A percentile compares a stretch with the other conserved stretches of the same genome.
Conservation (phyloP, 371 early-diverging fungal species). For the Lichtheimia ramosa region DNA sequence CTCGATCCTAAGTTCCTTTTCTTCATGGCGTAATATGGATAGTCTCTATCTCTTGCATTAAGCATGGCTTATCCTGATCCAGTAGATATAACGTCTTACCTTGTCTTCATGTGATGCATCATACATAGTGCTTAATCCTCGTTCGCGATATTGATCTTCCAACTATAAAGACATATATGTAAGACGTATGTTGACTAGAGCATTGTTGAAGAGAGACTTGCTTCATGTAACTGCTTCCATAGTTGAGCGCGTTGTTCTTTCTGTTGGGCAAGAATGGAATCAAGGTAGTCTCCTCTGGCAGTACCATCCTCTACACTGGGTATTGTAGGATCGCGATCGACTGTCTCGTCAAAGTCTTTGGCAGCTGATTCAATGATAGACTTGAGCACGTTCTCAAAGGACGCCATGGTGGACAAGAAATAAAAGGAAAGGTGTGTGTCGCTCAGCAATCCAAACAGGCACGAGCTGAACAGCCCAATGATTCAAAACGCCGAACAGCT, state of each 20-base stretch:
- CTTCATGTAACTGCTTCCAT: conserved; percentile 35
- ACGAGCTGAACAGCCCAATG: too few species aligned
- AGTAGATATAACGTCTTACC: background rate
- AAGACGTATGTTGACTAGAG: background rate
- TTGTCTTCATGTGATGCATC: conserved; percentile 6
- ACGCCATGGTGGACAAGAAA: conserved; percentile 8
- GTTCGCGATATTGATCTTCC: conserved; percentile 14
- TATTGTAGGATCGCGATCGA: conserved; percentile 19
- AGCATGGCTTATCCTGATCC: background rate
- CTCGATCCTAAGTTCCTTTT: conserved; percentile 7
- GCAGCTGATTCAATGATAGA: conserved; percentile 32
- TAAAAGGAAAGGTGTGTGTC: too few species aligned
- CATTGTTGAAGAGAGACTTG: background rate
- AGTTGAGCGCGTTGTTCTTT: conserved; percentile 22
- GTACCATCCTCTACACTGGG: conserved; percentile 32
- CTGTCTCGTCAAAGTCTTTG: conserved; percentile 25
- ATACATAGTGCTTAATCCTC: conserved; percentile 4
- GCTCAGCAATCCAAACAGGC: too few species aligned
- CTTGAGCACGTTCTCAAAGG: conserved; percentile 16
- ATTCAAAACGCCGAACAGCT: too few species aligned
- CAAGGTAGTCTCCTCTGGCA: conserved; percentile 20
- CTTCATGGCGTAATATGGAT: conserved; percentile 10
- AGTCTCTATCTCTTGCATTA: conserved; percentile 5
- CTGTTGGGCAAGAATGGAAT: conserved; percentile 24
- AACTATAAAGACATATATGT: conserved; percentile 11